A percentile compares a stretch with the other conserved stretches of the same genome.
Evolutionary conservation across 2,329 filamentous ascomycete genomes (phyloP).

Genomic region (Neofusicoccum umdonicola): DNA sequence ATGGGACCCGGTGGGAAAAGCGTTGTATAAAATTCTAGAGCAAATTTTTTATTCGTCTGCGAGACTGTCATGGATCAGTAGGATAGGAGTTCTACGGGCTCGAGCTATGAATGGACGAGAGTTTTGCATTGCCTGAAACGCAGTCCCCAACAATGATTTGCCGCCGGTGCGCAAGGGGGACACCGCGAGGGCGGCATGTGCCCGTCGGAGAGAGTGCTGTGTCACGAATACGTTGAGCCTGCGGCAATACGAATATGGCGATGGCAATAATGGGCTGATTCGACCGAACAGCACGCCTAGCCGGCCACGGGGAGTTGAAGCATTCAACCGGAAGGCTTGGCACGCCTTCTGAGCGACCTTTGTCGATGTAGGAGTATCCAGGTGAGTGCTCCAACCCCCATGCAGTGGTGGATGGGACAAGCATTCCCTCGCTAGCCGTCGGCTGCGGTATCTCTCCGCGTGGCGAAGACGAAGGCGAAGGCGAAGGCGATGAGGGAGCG

Average conservation of each 20-base stretch:
- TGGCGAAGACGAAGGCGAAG: too few relatives aligned
- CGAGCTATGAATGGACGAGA: constrained; percentile 13
- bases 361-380: too few relatives aligned
- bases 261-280: too few relatives aligned
- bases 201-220: neutral
- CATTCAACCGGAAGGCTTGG: too few relatives aligned
- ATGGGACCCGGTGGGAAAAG: neutral
- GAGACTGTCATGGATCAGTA: constrained; percentile 6
- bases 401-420: too few relatives aligned
- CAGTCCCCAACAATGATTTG: neutral
- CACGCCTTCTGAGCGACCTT: too few relatives aligned
- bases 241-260: neutral
- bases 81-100: constrained; percentile 10
- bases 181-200: neutral
- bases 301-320: too few relatives aligned
- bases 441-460: too few relatives aligned
- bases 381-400: too few relatives aligned
- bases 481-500: neutral
- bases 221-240: neutral
- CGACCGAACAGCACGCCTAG: too few relatives aligned
- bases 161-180: neutral
- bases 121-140: constrained; percentile 15
- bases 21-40: constrained; percentile 16
- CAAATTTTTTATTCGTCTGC: constrained; percentile 5
- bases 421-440: too few relatives aligned